These are phyloP conservation scores for Luffa acutangula DNA, from an alignment of 306 rosid genomes.

Conservation along the genomic window DNA sequence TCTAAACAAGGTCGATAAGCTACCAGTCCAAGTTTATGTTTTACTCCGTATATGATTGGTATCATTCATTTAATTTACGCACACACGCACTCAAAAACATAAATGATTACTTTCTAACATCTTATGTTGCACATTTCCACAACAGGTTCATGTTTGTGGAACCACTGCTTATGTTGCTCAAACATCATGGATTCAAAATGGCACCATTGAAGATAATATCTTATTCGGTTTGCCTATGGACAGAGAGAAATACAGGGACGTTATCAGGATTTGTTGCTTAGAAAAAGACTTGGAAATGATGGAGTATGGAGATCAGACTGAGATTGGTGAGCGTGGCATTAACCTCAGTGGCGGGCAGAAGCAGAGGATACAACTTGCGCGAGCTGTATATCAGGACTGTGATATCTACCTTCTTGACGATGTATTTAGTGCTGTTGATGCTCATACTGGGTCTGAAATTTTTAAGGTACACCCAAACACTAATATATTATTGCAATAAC, in stretches of 20 bases:
- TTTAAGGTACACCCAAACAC: constrained; percentile 35
- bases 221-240: constrained; percentile 68
- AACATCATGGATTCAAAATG: constrained; percentile 87
- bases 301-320: constrained; percentile 57
- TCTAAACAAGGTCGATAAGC: background rate
- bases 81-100: background rate
- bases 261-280: constrained; percentile 67
- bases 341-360: constrained; percentile 94
- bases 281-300: constrained; percentile 53
- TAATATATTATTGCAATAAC: too few relatives aligned
- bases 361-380: constrained; percentile 81
- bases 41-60: background rate
- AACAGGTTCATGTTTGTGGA: constrained; percentile 33
- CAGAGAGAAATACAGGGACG: constrained; percentile 34
- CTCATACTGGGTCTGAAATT: constrained; percentile 71
- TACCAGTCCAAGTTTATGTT: background rate
- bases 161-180: constrained; percentile 76
- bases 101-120: too few relatives aligned
- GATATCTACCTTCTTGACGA: constrained; percentile 85
- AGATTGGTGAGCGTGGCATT: constrained; percentile 79
- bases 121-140: background rate
- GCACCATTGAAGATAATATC: constrained; percentile 69
- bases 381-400: constrained; percentile 74
- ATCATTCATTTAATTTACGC: background rate
- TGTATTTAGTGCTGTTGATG: constrained; percentile 96